A percentile compares a stretch with the other conserved stretches of the same genome.
Conservation (phyloP, 495 filamentous ascomycete species). For the Pseudotulostoma volvatum region DNA sequence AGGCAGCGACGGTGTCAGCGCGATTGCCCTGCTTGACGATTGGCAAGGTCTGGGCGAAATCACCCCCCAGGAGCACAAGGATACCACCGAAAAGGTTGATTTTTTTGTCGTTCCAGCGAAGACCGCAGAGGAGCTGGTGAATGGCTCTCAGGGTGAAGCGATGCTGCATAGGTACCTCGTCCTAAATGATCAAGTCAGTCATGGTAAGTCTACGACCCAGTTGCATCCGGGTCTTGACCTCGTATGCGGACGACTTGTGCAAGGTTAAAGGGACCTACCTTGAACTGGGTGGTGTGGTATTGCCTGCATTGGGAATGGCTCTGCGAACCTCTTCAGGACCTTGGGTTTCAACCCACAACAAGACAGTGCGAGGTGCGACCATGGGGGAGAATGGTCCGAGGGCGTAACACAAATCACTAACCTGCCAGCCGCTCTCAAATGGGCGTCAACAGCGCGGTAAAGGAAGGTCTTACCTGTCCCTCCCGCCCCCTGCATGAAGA, state of each 20-base stretch:
- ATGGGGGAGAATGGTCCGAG: neutral
- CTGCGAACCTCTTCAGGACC: too few species aligned
- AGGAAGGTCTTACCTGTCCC: conserved; percentile 1
- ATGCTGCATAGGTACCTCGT: neutral
- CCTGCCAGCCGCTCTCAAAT: neutral
- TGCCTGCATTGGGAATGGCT: too few species aligned
- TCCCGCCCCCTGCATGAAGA: neutral
- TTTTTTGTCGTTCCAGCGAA: neutral
- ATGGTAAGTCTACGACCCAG: neutral
- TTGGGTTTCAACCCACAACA: too few species aligned
- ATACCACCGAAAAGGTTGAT: neutral
- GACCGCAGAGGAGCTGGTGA: neutral
- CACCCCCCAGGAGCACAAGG: neutral
- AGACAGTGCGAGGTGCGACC: neutral
- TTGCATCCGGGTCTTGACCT: neutral
- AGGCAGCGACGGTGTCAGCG: neutral
- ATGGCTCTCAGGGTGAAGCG: neutral
- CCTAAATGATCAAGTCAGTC: neutral
- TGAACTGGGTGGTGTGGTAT: too few species aligned
- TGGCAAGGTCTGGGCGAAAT: neutral
- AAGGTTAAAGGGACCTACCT: neutral
- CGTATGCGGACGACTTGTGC: neutral
- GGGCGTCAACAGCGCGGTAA: neutral
- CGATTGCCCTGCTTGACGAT: neutral
- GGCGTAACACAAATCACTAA: neutral